phyloP scores from a whole-genome alignment of 2,329 filamentous ascomycete species.

The Sphaerulina vaccinii region DNA sequence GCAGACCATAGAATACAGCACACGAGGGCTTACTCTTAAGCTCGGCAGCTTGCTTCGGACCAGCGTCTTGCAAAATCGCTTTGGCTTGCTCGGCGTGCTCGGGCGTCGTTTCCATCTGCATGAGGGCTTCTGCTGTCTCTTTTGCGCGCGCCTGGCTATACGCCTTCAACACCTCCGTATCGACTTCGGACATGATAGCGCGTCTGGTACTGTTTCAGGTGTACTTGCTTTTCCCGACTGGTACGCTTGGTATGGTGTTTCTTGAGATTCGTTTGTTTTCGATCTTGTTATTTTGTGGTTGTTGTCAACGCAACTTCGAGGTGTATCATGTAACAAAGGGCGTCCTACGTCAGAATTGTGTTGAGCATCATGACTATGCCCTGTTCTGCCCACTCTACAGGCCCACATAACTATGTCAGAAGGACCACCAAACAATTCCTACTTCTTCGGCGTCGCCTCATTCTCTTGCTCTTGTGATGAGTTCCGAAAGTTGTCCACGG shows the following conservation, averaged over 20 bases:
- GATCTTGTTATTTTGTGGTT: background rate
- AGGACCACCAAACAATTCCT: background rate
- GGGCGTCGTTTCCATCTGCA: slow-evolving; percentile 7
- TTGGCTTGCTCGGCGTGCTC: slow-evolving; percentile 11
- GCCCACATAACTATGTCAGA: slow-evolving; percentile 13
- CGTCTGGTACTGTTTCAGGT: background rate
- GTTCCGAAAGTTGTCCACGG: no score
- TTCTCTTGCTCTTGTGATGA: slow-evolving; percentile 1
- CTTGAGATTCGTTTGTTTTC: background rate
- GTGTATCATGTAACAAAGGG: slow-evolving; percentile 1
- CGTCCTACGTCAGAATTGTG: slow-evolving; percentile 10
- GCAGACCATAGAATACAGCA: slow-evolving; percentile 3
- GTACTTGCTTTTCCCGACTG: background rate
- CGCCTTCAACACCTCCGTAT: slow-evolving; percentile 8
- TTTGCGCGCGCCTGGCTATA: slow-evolving; percentile 10
- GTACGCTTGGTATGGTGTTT: background rate
- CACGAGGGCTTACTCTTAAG: slow-evolving; percentile 11
- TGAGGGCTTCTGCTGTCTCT: slow-evolving; percentile 10
- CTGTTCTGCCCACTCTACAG: background rate
- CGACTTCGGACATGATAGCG: slow-evolving; percentile 8
- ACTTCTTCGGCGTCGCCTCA: slow-evolving; percentile 3
- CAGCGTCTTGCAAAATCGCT: slow-evolving; percentile 7
- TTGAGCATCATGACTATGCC: background rate
- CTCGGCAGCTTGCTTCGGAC: slow-evolving; percentile 12
- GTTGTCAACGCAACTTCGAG: background rate